Evolutionary conservation across 2,329 filamentous ascomycete species (phyloP).

Genomic region (Chaetothyriales sp.): DNA sequence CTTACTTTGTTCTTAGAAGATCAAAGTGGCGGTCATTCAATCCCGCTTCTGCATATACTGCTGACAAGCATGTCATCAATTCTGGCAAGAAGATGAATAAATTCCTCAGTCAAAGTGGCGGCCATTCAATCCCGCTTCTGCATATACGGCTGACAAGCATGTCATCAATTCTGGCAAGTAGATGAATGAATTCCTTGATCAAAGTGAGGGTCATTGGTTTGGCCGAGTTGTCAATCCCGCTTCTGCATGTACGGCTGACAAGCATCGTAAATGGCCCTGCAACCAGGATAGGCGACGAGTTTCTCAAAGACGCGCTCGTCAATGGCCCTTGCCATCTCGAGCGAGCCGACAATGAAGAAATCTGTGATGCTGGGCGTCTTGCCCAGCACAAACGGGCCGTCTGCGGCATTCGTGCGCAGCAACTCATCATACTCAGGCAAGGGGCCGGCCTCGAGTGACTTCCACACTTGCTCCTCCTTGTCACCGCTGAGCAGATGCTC

Average conservation of each 20-base stretch:
- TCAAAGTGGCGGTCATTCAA: background rate
- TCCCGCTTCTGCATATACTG: too few species aligned
- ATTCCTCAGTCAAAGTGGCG: too few species aligned
- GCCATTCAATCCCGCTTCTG: too few species aligned
- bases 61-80: too few species aligned
- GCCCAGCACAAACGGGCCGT: conserved; percentile 30
- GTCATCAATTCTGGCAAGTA: too few species aligned
- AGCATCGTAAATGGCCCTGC: conserved; percentile 11
- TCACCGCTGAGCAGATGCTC: conserved; percentile 24
- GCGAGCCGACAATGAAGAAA: conserved; percentile 28
- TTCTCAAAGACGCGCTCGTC: conserved; percentile 23
- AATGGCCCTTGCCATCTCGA: conserved; percentile 24
- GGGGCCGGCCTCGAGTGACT: conserved; percentile 18
- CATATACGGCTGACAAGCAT: too few species aligned
- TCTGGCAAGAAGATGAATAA: too few species aligned
- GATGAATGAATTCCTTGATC: too few species aligned
- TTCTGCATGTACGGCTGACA: conserved; percentile 10
- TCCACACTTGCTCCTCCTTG: conserved; percentile 22
- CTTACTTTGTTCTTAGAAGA: background rate
- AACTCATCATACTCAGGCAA: conserved; percentile 21
- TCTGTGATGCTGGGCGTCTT: conserved; percentile 25
- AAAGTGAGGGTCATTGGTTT: too few species aligned
- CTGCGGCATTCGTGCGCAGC: conserved; percentile 23
- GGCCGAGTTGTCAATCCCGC: conserved; percentile 6
- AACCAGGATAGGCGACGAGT: conserved; percentile 17